Percentiles rank a stretch among this genome's conserved stretches.
Evolutionary conservation across 2,329 filamentous ascomycete species (phyloP).

Genomic region (Sarocladiaceae sp.): DNA sequence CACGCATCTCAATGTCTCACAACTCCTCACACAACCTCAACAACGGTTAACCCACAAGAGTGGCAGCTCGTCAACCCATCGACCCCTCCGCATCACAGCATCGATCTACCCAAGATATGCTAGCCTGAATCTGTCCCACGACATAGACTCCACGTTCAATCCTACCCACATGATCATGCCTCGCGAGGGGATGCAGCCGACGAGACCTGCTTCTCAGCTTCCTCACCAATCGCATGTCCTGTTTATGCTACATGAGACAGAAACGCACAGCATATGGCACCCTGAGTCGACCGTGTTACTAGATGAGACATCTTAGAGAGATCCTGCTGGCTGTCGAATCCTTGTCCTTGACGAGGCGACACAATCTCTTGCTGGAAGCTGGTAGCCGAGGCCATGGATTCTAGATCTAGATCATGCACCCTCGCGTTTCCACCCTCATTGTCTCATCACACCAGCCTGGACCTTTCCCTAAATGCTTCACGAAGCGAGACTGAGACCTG

Average conservation of each 20-base stretch:
- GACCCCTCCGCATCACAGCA: not conserved
- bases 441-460: not conserved
- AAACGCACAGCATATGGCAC: not conserved
- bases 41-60: not conserved
- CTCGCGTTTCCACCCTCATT: not conserved
- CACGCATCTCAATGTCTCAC: too few species aligned
- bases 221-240: not conserved
- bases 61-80: too few species aligned
- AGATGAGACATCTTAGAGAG: not conserved
- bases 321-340: not conserved
- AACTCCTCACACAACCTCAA: too few species aligned
- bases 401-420: constrained; percentile 4
- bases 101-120: constrained; percentile 1
- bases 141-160: not conserved
- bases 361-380: too few species aligned
- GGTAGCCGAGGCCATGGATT: too few species aligned
- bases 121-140: not conserved
- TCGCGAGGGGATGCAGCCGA: too few species aligned
- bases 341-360: too few species aligned
- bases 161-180: not conserved
- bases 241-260: not conserved
- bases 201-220: not conserved
- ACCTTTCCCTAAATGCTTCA: too few species aligned
- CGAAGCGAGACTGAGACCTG: too few species aligned
- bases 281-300: too few species aligned